phyloP scores from a whole-genome alignment of 768 basidiomycete genomes.

The Tricholoma sp. region DNA sequence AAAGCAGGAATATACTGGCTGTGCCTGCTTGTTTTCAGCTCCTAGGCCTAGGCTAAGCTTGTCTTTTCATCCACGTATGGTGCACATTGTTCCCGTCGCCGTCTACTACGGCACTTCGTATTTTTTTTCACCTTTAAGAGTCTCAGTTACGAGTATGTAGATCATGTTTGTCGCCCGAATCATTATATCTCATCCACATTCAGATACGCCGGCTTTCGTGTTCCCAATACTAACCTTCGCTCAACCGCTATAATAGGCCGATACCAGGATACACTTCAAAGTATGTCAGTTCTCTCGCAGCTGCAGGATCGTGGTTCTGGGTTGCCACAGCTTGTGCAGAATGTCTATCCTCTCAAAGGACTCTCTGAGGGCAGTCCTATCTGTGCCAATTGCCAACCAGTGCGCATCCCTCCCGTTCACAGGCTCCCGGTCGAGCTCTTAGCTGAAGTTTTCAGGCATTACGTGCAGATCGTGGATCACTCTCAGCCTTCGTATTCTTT shows the following conservation, averaged over 20 bases:
- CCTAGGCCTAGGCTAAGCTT: no score
- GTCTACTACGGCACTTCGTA: no score
- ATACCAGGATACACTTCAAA: background rate
- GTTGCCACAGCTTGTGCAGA: background rate
- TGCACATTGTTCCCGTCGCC: no score
- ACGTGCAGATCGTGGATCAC: background rate
- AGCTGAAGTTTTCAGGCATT: slow-evolving; percentile 1
- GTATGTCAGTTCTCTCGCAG: background rate
- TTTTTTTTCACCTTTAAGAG: no score
- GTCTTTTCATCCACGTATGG: no score
- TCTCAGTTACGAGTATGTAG: no score
- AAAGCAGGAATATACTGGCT: no score
- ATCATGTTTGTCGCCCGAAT: no score
- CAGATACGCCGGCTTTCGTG: background rate
- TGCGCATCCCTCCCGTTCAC: background rate
- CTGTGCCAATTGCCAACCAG: background rate
- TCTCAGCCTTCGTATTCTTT: background rate
- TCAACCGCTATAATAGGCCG: no score
- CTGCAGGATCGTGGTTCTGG: background rate
- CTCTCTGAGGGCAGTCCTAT: background rate
- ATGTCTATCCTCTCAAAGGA: background rate
- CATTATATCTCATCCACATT: no score
- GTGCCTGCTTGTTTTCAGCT: no score
- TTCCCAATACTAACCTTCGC: background rate
- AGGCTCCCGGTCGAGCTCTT: slow-evolving; percentile 2